Percentiles rank a stretch among this genome's conserved stretches.
These are phyloP conservation scores for Crithidia sp. DNA, from an alignment of 208 protist genomes.

Conservation along the genomic window DNA sequence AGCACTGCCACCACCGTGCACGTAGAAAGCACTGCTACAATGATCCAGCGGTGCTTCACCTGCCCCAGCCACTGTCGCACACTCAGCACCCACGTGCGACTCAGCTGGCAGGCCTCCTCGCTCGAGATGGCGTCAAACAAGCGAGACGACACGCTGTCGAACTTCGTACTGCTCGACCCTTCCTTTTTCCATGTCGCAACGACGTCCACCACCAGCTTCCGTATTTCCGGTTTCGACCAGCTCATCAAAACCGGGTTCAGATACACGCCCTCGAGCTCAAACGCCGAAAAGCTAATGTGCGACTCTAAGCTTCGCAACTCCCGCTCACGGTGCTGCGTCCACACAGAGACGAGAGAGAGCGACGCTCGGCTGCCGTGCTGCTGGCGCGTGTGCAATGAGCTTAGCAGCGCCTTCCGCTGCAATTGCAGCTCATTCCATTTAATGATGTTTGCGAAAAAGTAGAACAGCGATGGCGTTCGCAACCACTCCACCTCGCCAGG, in stretches of 20 bases:
- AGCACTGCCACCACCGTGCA: constrained; percentile 33
- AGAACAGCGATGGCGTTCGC: constrained; percentile 66
- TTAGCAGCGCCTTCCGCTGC: constrained; percentile 13
- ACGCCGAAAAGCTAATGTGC: constrained; percentile 45
- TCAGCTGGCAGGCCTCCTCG: constrained; percentile 46
- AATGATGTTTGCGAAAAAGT: constrained; percentile 64
- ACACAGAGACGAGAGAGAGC: constrained; percentile 27
- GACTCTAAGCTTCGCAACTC: constrained; percentile 33
- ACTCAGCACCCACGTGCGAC: constrained; percentile 44
- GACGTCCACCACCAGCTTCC: constrained; percentile 45
- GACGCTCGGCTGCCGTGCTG: constrained; percentile 12
- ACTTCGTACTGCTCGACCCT: constrained; percentile 51
- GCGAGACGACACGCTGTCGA: constrained; percentile 46
- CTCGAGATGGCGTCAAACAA: constrained; percentile 59
- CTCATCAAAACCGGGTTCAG: constrained; percentile 44
- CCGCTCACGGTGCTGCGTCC: constrained; percentile 25
- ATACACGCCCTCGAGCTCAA: constrained; percentile 49
- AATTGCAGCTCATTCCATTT: constrained; percentile 61
- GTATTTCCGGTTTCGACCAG: constrained; percentile 60
- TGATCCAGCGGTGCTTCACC: constrained; percentile 19
- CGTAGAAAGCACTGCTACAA: constrained; percentile 15
- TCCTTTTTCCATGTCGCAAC: constrained; percentile 43
- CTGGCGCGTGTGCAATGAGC: constrained; percentile 12
- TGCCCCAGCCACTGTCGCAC: constrained; percentile 55
- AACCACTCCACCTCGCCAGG: constrained; percentile 53